These are phyloP conservation scores for Cercis canadensis DNA, from an alignment of 306 rosid genomes.

Conservation along the genomic window DNA sequence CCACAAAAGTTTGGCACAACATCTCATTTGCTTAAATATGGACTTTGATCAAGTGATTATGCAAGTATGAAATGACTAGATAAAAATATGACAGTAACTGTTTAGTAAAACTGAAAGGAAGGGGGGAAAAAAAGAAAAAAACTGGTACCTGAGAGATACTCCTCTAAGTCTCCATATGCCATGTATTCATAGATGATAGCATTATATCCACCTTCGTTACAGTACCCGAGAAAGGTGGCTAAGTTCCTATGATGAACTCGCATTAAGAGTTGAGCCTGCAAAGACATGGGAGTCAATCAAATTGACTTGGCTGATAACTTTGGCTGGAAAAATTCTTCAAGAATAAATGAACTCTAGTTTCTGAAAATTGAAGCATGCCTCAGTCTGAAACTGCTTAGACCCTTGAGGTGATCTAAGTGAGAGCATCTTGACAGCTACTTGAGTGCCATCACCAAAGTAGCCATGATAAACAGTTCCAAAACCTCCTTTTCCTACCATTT, in stretches of 20 bases:
- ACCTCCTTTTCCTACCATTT: slow-evolving; percentile 63
- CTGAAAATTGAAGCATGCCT: slow-evolving; percentile 41
- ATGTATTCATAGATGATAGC: slow-evolving; percentile 41
- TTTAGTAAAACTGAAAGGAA: too few species aligned
- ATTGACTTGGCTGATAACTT: background rate
- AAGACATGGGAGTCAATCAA: background rate
- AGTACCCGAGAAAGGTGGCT: slow-evolving; percentile 52
- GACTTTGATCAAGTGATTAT: background rate
- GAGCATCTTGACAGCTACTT: slow-evolving; percentile 70
- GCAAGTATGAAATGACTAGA: background rate
- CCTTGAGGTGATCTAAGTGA: slow-evolving; percentile 44
- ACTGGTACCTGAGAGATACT: slow-evolving; percentile 35
- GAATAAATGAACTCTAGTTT: slow-evolving; percentile 7
- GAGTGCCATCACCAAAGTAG: slow-evolving; percentile 38
- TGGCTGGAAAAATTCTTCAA: background rate
- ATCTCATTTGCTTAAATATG: background rate
- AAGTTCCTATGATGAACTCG: slow-evolving; percentile 63
- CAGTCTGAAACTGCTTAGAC: slow-evolving; percentile 53
- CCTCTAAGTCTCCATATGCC: slow-evolving; percentile 36
- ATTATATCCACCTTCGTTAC: slow-evolving; percentile 29
- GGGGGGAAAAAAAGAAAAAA: too few species aligned
- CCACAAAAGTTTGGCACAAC: background rate
- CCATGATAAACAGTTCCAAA: slow-evolving; percentile 65
- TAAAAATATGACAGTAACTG: too few species aligned
- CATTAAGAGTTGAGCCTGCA: slow-evolving; percentile 55